A percentile compares a stretch with the other conserved stretches of the same genome.
Evolutionary conservation across 805 yeast genomes (phyloP).

Genomic region (Kodamaea hsintzibuensis): DNA sequence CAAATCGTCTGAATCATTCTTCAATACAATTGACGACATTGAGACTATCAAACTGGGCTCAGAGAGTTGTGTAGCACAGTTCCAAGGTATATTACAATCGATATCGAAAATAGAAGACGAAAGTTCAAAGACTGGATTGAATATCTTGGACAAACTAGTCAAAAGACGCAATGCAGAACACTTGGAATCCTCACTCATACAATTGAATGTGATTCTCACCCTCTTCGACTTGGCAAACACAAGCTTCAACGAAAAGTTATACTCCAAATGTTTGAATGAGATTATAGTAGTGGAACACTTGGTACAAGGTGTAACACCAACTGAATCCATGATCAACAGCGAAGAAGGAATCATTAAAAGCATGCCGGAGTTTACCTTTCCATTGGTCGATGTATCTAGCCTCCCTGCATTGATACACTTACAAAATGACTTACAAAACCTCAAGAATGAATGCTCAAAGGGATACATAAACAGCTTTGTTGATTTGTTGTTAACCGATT

Average conservation of each 20-base stretch:
- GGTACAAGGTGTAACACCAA: slow-evolving; percentile 47
- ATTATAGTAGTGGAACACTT: slow-evolving; percentile 59
- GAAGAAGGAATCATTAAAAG: slow-evolving; percentile 16
- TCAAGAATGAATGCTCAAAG: slow-evolving; percentile 67
- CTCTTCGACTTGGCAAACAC: slow-evolving; percentile 36
- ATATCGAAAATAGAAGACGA: slow-evolving; percentile 48
- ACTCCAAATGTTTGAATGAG: slow-evolving; percentile 55
- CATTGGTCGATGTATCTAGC: slow-evolving; percentile 40
- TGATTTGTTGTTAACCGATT: slow-evolving; percentile 57
- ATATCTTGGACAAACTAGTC: slow-evolving; percentile 48
- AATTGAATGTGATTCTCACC: slow-evolving; percentile 43
- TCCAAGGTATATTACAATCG: slow-evolving; percentile 47
- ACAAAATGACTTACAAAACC: slow-evolving; percentile 51
- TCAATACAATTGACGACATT: slow-evolving; percentile 79
- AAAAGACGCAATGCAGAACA: slow-evolving; percentile 59
- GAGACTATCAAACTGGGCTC: slow-evolving; percentile 61
- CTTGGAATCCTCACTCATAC: slow-evolving; percentile 62
- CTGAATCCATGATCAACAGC: slow-evolving; percentile 1
- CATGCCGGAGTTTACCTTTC: slow-evolving; percentile 28
- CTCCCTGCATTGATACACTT: slow-evolving; percentile 54
- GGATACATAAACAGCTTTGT: slow-evolving; percentile 63
- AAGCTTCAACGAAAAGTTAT: slow-evolving; percentile 45
- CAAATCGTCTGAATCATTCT: slow-evolving; percentile 79
- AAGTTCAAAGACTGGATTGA: slow-evolving; percentile 52
- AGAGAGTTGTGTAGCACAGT: slow-evolving; percentile 46